These are phyloP conservation scores for Tilletia setariae DNA, from an alignment of 1,284 basidiomycete species.

Conservation along the genomic window DNA sequence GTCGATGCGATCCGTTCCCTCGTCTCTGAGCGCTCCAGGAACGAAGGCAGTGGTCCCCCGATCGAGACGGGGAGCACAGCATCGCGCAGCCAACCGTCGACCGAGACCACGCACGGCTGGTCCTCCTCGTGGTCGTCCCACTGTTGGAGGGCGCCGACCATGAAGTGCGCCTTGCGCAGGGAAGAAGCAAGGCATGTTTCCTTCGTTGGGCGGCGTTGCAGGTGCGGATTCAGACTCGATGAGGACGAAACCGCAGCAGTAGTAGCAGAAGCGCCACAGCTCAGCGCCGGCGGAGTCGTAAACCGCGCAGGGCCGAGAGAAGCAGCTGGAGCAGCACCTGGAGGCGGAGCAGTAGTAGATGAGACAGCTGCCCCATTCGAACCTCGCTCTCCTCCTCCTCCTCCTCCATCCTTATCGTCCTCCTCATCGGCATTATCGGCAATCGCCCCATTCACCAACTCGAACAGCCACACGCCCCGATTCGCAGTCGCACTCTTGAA, in stretches of 20 bases:
- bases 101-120: slow-evolving; percentile 70
- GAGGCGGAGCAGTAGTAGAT: neutral
- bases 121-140: slow-evolving; percentile 81
- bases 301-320: neutral
- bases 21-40: slow-evolving; percentile 36
- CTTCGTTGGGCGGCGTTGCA: neutral
- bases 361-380: neutral
- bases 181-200: slow-evolving; percentile 67
- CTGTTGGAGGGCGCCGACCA: slow-evolving; percentile 82
- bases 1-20: slow-evolving; percentile 34
- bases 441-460: slow-evolving; percentile 78
- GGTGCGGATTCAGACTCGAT: neutral
- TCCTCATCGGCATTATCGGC: slow-evolving; percentile 62
- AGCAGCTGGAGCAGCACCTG: neutral
- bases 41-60: slow-evolving; percentile 41
- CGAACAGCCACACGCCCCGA: slow-evolving; percentile 41
- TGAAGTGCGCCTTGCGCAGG: slow-evolving; percentile 75
- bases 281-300: neutral
- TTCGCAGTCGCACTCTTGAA: slow-evolving; percentile 66
- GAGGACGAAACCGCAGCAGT: neutral
- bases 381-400: neutral
- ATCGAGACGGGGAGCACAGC: slow-evolving; percentile 31
- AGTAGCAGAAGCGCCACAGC: neutral
- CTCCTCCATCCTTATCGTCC: slow-evolving; percentile 19
- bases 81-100: slow-evolving; percentile 62